Evolutionary conservation across 2,329 filamentous ascomycete genomes (phyloP), one percentile per base, ranked within the genome.

Genomic region (Cladosporium oxysporum): DNA sequence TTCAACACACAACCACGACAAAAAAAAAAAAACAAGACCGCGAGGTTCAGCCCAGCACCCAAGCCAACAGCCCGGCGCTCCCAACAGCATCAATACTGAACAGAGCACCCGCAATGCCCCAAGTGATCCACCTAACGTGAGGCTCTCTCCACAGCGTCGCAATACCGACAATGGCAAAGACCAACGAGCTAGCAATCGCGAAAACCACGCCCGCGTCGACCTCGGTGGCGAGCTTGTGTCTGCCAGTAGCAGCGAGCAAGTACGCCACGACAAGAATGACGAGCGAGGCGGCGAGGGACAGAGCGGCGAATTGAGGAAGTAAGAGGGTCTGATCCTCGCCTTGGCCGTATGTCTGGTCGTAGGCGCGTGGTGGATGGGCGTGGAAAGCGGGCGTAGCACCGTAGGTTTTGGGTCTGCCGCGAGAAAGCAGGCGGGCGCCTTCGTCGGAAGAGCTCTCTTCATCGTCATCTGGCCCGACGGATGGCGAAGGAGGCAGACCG

Each of bases 131-230:
- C 3, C 80, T 72, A 10, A 85, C 71, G 16, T 72, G 74, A 58
- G 84, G 82, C 49, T 80, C 77, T 41, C 87, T 82, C 60, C 89
- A 75, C 69, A 86, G 83, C 74, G 85, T 83, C 37, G 84, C 86
- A 7, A 91, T 80, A 0, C 84, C 90, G 14, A 84, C 80, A 57
- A 87, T 85, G 0, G 86, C 87, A 71, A 88, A 88, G 67, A 88
- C 83, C 49, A 93, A 75, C 69, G 88, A 91, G 33, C 86, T 82
- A 35, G 91, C 83, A 18, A 90, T 87, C 11, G 90, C 91, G 49
- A 91, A 82, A 1, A 91, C 83, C 1, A 91, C 89, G 10, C 88
- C 91, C 0, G 86, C 86, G 71, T 93, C 90, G 3, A 94, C 91
- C 75, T 91, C 87, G n/a, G 87, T 82, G 5, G 85, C 83, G 69